Percentiles rank a stretch among this genome's conserved stretches.
Evolutionary conservation across 2,329 filamentous ascomycete species (phyloP).

Genomic region (Ophiobolus disseminans): DNA sequence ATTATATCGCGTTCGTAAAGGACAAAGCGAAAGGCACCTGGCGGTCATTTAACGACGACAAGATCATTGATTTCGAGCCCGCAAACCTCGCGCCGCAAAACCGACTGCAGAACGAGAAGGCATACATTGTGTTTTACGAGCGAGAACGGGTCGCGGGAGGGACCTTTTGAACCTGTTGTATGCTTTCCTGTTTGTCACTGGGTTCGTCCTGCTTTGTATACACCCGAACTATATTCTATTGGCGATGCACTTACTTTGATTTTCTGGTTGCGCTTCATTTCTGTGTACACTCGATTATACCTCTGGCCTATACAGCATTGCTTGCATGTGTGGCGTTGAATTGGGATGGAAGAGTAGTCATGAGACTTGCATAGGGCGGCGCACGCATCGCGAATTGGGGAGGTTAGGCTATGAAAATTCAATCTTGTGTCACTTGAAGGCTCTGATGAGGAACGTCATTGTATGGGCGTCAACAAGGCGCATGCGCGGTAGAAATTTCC

Average conservation of each 20-base stretch:
- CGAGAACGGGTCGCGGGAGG: conserved; percentile 44
- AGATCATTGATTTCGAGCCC: conserved; percentile 64
- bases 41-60: conserved; percentile 66
- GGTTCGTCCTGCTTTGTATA: neutral
- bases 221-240: too few species aligned
- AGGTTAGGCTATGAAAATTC: too few species aligned
- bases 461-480: too few species aligned
- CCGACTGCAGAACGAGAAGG: conserved; percentile 66
- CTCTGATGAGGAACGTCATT: too few species aligned
- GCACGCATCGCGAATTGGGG: conserved; percentile 5
- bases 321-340: neutral
- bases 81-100: conserved; percentile 56
- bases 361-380: neutral
- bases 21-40: conserved; percentile 62
- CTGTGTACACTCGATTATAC: conserved; percentile 3
- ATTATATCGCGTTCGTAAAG: conserved; percentile 74
- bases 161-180: conserved; percentile 22
- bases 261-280: too few species aligned
- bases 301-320: too few species aligned
- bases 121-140: conserved; percentile 71
- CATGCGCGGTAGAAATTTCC: too few species aligned
- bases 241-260: too few species aligned
- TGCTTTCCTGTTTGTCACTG: neutral
- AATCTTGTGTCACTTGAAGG: too few species aligned
- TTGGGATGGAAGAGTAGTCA: neutral